Conservation (phyloP, 345 rosid genomes). For the Abelmoschus esculentus region DNA sequence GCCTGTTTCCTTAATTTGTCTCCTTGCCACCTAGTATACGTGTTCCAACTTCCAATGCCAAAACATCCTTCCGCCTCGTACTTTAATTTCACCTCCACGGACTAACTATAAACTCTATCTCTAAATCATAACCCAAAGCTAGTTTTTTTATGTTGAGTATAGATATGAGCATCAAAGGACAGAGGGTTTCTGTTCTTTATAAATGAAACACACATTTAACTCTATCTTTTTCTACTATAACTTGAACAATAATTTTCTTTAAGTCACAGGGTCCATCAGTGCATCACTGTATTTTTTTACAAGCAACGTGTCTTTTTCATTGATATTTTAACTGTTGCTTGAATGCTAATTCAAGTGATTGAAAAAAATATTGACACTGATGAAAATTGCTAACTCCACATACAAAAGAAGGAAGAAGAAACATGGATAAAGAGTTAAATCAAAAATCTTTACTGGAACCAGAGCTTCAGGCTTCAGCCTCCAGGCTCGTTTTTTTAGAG, state of each 20-base stretch:
- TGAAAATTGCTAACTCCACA: not conserved
- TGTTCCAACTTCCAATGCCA: not conserved
- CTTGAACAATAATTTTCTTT: not conserved
- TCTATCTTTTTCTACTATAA: not conserved
- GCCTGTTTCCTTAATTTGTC: not conserved
- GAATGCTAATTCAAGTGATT: not conserved
- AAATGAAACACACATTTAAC: not conserved
- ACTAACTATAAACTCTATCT: no score
- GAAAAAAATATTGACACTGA: not conserved
- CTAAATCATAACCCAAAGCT: no score
- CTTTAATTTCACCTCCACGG: not conserved
- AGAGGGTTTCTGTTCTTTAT: no score
- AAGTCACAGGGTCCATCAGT: not conserved
- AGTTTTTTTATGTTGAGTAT: no score
- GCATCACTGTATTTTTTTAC: not conserved
- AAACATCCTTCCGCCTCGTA: not conserved
- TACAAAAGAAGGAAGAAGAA: not conserved
- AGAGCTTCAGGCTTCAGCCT: no score
- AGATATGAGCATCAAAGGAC: no score
- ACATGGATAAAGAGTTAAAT: no score
- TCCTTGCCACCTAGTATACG: not conserved
- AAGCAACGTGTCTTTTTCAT: not conserved
- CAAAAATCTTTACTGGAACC: no score
- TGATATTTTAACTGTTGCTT: not conserved
- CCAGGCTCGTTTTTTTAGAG: no score